Evolutionary conservation across 331 rosid genomes (phyloP).

Genomic region (Malus hybrid): DNA sequence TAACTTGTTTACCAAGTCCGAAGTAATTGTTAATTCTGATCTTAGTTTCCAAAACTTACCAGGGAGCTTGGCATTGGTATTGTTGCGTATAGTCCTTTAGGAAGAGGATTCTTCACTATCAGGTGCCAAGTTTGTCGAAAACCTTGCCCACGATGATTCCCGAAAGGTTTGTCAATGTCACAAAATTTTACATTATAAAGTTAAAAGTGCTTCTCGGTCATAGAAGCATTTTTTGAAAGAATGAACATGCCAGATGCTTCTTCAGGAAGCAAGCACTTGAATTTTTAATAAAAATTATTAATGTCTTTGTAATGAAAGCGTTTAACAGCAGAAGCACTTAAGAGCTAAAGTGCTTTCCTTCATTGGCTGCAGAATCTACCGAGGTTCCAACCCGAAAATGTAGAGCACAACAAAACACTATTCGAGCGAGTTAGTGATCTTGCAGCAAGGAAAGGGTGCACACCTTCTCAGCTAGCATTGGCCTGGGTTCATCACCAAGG

Average conservation of each 20-base stretch:
- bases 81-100: slow-evolving; percentile 23
- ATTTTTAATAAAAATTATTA: too few relatives aligned
- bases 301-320: not conserved
- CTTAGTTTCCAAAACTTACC: not conserved
- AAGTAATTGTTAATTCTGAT: not conserved
- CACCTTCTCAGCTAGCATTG: slow-evolving; percentile 56
- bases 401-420: slow-evolving; percentile 39
- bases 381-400: slow-evolving; percentile 46
- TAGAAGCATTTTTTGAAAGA: not conserved
- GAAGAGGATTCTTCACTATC: not conserved
- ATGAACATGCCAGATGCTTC: not conserved
- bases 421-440: slow-evolving; percentile 42
- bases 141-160: slow-evolving; percentile 17
- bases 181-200: not conserved
- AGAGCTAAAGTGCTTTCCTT: not conserved
- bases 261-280: not conserved
- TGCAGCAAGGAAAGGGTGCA: slow-evolving; percentile 55
- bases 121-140: slow-evolving; percentile 40
- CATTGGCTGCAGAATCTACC: slow-evolving; percentile 31
- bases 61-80: slow-evolving; percentile 71
- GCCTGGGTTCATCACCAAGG: slow-evolving; percentile 85
- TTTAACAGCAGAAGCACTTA: not conserved
- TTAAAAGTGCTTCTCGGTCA: not conserved
- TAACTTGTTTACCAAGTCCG: not conserved
- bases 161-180: slow-evolving; percentile 38